phyloP scores from a whole-genome alignment of 225 moss, liverwort and hornwort species.

The Lunularia cruciata region DNA sequence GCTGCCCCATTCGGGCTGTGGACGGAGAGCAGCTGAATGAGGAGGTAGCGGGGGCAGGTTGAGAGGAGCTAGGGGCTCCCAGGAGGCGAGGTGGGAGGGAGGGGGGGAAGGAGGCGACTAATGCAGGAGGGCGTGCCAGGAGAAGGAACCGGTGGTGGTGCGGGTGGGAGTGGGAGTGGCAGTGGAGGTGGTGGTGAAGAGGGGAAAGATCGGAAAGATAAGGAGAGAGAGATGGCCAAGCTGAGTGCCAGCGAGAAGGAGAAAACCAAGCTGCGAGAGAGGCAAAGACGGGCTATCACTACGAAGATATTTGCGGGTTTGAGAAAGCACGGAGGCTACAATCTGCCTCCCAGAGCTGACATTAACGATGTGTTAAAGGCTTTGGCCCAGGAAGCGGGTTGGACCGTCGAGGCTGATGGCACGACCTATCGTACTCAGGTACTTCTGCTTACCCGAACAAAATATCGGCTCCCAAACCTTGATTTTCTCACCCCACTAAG shows the following conservation, averaged over 20 bases:
- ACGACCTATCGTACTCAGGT: slow-evolving; percentile 93
- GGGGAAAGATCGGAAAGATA: slow-evolving; percentile 27
- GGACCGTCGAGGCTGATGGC: slow-evolving; percentile 98
- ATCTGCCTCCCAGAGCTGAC: slow-evolving; percentile 90
- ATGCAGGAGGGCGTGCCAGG: slow-evolving; percentile 46
- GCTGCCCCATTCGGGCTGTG: slow-evolving; percentile 10
- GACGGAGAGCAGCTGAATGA: slow-evolving; percentile 27
- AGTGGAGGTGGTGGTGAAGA: slow-evolving; percentile 14
- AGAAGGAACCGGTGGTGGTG: slow-evolving; percentile 37
- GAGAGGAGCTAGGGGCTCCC: slow-evolving; percentile 6
- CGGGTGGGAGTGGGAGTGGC: background rate
- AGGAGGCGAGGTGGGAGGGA: background rate
- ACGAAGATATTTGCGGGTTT: slow-evolving; percentile 98
- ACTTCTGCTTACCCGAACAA: no score
- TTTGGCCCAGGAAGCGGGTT: slow-evolving; percentile 90
- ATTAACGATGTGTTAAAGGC: slow-evolving; percentile 97
- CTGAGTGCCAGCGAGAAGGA: slow-evolving; percentile 99
- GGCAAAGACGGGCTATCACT: slow-evolving; percentile 94
- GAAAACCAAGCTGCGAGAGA: slow-evolving; percentile 95
- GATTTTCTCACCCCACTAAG: no score
- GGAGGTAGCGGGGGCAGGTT: slow-evolving; percentile 26
- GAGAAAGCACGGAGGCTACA: slow-evolving; percentile 99
- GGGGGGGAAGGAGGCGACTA: slow-evolving; percentile 32
- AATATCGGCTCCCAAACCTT: no score
- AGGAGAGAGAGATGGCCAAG: slow-evolving; percentile 82